phyloP scores from a whole-genome alignment of 2,329 filamentous ascomycete species.

The Penicillium frequentans region DNA sequence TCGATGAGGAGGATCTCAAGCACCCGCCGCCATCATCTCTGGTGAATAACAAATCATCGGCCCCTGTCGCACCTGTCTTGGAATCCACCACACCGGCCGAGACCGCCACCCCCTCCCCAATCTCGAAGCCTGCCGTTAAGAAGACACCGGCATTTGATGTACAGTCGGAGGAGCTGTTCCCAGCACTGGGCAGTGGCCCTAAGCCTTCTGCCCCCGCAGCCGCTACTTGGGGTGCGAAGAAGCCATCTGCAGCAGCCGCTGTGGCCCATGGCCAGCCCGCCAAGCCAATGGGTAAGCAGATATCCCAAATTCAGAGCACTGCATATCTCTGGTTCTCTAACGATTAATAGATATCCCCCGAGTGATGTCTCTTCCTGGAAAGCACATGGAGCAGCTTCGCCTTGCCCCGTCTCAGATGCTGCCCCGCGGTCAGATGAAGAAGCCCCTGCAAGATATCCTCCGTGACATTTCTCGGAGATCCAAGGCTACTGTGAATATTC shows the following conservation, averaged over 20 bases:
- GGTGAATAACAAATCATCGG: constrained; percentile 34
- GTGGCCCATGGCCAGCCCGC: constrained; percentile 47
- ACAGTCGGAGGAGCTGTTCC: constrained; percentile 87
- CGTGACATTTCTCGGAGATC: constrained; percentile 92
- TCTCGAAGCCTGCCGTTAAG: constrained; percentile 40
- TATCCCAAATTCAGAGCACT: constrained; percentile 34
- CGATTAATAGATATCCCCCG: constrained; percentile 43
- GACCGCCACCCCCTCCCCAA: constrained; percentile 38
- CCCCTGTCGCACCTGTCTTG: constrained; percentile 10
- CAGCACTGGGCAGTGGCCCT: constrained; percentile 73
- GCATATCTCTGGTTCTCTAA: constrained; percentile 12
- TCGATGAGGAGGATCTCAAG: constrained; percentile 73
- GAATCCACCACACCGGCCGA: constrained; percentile 26
- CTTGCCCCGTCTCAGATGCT: constrained; percentile 75
- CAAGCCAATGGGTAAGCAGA: constrained; percentile 58
- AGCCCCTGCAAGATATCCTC: constrained; percentile 79
- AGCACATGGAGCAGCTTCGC: constrained; percentile 73
- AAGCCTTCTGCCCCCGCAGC: constrained; percentile 65
- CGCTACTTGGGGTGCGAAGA: constrained; percentile 75
- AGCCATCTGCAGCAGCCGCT: constrained; percentile 39
- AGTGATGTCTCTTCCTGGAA: constrained; percentile 75
- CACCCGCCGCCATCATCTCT: constrained; percentile 54
- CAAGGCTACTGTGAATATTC: constrained; percentile 80
- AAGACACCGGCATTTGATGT: constrained; percentile 66
- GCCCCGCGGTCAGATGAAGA: constrained; percentile 75